Evolutionary conservation across 257 asterid species (phyloP).

Genomic region (Osmanthus fragrans): DNA sequence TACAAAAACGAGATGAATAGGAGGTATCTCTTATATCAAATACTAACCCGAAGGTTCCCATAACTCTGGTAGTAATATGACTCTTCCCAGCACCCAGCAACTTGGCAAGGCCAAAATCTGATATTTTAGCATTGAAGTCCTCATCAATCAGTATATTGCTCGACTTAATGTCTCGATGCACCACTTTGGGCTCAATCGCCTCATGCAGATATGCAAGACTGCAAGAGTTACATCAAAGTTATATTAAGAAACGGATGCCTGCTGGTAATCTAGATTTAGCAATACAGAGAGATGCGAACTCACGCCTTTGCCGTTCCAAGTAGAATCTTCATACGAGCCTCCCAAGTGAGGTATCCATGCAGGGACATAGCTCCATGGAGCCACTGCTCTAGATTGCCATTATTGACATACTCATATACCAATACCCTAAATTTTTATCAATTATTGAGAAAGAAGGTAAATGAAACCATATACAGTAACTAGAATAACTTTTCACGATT

Average conservation of each 20-base stretch:
- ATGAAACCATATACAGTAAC: not conserved
- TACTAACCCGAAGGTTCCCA: conserved; percentile 92
- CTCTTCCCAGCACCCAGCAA: conserved; percentile 77
- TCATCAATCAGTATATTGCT: conserved; percentile 82
- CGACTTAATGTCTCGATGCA: conserved; percentile 80
- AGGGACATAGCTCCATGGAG: conserved; percentile 52
- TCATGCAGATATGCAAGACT: conserved; percentile 86
- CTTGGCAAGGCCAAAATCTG: conserved; percentile 94
- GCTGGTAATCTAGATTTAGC: not conserved
- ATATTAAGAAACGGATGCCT: not conserved
- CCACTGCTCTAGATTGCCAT: conserved; percentile 93
- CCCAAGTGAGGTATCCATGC: conserved; percentile 47
- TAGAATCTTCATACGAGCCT: conserved; percentile 46
- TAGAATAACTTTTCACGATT: not conserved
- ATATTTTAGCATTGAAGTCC: conserved; percentile 77
- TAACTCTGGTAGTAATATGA: conserved; percentile 82
- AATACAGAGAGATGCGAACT: conserved; percentile 17
- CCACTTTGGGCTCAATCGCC: conserved; percentile 86
- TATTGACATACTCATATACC: conserved; percentile 80
- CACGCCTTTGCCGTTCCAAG: conserved; percentile 55
- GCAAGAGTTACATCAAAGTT: conserved; percentile 24
- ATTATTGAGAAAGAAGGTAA: not conserved
- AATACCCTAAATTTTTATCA: conserved; percentile 46
- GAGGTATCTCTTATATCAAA: not conserved
- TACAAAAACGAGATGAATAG: not conserved